These are phyloP conservation scores for Eutrema salsugineum DNA, from an alignment of 441 rosid species.

Conservation along the genomic window DNA sequence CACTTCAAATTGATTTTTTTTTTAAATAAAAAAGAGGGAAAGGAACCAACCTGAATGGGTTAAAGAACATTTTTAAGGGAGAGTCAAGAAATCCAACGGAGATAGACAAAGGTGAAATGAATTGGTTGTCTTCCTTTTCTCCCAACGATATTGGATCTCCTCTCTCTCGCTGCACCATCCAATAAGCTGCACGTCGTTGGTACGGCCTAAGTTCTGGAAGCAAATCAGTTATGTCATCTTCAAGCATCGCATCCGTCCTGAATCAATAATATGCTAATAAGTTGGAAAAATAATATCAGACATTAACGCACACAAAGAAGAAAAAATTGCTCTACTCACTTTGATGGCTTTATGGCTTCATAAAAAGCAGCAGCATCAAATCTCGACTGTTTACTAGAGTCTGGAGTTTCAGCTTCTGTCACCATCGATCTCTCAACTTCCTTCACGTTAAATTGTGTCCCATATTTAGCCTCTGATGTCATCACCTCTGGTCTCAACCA, in stretches of 20 bases:
- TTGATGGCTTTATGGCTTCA: constrained; percentile 95
- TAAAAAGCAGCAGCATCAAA: constrained; percentile 83
- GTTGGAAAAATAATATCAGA: constrained; percentile 1
- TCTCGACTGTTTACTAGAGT: constrained; percentile 43
- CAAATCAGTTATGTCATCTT: constrained; percentile 63
- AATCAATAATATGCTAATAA: constrained; percentile 21
- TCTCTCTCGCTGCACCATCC: constrained; percentile 95
- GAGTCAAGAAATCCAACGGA: constrained; percentile 66
- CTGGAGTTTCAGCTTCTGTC: constrained; percentile 31
- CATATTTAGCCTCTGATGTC: constrained; percentile 81
- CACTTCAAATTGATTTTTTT: too few species aligned
- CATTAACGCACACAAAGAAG: background rate
- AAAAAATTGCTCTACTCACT: constrained; percentile 43
- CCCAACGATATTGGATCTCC: constrained; percentile 41
- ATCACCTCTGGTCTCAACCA: constrained; percentile 93
- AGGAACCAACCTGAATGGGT: constrained; percentile 98
- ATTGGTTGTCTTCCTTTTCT: constrained; percentile 41
- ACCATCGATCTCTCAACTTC: constrained; percentile 30
- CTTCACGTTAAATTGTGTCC: constrained; percentile 32
- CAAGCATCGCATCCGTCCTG: constrained; percentile 70
- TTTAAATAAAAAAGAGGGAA: too few species aligned
- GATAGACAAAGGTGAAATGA: constrained; percentile 67
- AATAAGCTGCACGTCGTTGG: constrained; percentile 89
- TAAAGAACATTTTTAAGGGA: constrained; percentile 71
- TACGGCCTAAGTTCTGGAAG: constrained; percentile 86